phyloP scores from a whole-genome alignment of 2,329 filamentous ascomycete genomes.

The Neophaeococcomyces aloes region DNA sequence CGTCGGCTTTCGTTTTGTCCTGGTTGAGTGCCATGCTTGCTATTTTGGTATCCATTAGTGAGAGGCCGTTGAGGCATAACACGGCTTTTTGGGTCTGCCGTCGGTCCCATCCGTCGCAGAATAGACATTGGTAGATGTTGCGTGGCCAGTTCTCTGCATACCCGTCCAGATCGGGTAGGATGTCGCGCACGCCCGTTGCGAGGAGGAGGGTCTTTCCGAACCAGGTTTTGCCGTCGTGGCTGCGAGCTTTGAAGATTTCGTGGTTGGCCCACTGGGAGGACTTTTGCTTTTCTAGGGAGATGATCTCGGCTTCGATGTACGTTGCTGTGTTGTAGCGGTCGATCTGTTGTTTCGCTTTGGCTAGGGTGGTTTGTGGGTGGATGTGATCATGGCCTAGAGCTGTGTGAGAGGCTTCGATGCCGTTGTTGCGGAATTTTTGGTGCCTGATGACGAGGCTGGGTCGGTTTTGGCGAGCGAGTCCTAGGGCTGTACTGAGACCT shows the following conservation, averaged over 20 bases:
- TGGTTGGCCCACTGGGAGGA: constrained; percentile 1
- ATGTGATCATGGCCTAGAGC: constrained; percentile 19
- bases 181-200: constrained; percentile 19
- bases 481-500: constrained; percentile 19
- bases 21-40: constrained; percentile 3
- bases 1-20: neutral
- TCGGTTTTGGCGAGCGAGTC: constrained; percentile 19
- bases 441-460: constrained; percentile 18
- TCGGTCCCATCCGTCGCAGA: constrained; percentile 20
- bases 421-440: constrained; percentile 21
- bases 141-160: constrained; percentile 20
- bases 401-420: constrained; percentile 16
- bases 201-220: constrained; percentile 17
- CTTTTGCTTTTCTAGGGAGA: constrained; percentile 5
- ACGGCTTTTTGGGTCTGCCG: constrained; percentile 5
- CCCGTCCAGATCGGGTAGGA: constrained; percentile 17
- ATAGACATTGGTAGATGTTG: constrained; percentile 22
- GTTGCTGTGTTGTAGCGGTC: constrained; percentile 7
- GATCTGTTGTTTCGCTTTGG: constrained; percentile 17
- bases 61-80: constrained; percentile 1
- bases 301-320: constrained; percentile 12
- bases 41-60: constrained; percentile 1
- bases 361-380: constrained; percentile 19
- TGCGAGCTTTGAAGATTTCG: constrained; percentile 10
- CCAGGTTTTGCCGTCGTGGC: constrained; percentile 11